Evolutionary conservation across 2,329 filamentous ascomycete genomes (phyloP).

Genomic region (Nemania bipapillata): DNA sequence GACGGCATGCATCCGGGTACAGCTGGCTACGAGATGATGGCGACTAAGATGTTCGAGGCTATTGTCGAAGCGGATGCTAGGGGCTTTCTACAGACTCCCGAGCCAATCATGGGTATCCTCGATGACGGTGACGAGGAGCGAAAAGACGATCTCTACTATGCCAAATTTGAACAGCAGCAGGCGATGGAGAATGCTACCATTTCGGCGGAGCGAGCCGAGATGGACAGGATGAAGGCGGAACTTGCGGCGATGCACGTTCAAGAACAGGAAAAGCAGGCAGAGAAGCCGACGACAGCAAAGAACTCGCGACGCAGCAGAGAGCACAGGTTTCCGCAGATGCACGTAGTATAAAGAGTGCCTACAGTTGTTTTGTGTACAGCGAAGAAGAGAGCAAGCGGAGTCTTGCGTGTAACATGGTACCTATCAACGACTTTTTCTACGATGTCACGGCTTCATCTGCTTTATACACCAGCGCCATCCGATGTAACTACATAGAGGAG

Average conservation of each 20-base stretch:
- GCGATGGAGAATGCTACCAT: constrained; percentile 46
- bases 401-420: constrained; percentile 27
- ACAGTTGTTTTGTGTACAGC: constrained; percentile 28
- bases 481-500: constrained; percentile 34
- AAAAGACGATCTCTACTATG: constrained; percentile 44
- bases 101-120: constrained; percentile 47
- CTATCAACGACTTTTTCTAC: constrained; percentile 32
- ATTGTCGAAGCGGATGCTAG: constrained; percentile 50
- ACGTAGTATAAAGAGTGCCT: constrained; percentile 31
- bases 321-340: constrained; percentile 38
- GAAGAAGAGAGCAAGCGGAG: constrained; percentile 26
- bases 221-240: constrained; percentile 48
- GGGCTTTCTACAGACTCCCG: constrained; percentile 49
- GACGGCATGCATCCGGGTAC: constrained; percentile 51
- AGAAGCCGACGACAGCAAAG: constrained; percentile 33
- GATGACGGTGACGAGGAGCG: constrained; percentile 51
- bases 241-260: constrained; percentile 39
- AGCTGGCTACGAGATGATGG: constrained; percentile 52
- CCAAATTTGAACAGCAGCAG: constrained; percentile 44
- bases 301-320: constrained; percentile 28
- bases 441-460: constrained; percentile 37
- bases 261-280: constrained; percentile 35
- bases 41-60: constrained; percentile 50
- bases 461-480: constrained; percentile 27
- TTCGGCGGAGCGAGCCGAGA: constrained; percentile 43